Evolutionary conservation across 2,329 filamentous ascomycete genomes (phyloP).

Genomic region (Talaromyces sp.): DNA sequence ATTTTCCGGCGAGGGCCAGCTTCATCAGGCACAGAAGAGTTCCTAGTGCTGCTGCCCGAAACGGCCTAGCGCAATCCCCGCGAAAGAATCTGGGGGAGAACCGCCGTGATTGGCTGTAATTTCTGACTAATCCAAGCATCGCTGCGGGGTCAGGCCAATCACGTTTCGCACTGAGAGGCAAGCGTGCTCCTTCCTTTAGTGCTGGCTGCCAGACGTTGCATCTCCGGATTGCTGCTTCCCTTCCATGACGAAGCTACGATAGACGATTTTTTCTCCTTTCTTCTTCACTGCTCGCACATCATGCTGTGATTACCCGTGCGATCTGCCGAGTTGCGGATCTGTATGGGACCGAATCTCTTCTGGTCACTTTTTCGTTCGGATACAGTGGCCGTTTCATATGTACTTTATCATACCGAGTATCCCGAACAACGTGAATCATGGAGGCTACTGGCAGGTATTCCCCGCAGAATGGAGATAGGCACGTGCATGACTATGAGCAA

Average conservation of each 20-base stretch:
- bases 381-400: not conserved
- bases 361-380: not conserved
- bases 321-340: slow-evolving; percentile 2
- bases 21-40: not conserved
- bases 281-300: too few relatives aligned
- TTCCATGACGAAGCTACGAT: not conserved
- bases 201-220: slow-evolving; percentile 17
- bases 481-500: slow-evolving; percentile 27
- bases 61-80: not conserved
- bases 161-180: not conserved
- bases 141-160: slow-evolving; percentile 15
- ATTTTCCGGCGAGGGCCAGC: not conserved
- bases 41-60: not conserved
- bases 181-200: slow-evolving; percentile 30
- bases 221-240: not conserved
- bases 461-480: slow-evolving; percentile 27
- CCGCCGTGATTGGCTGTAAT: not conserved
- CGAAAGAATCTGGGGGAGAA: slow-evolving; percentile 15
- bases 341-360: not conserved
- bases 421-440: slow-evolving; percentile 23
- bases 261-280: too few relatives aligned
- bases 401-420: not conserved
- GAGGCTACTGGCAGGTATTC: slow-evolving; percentile 25
- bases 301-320: not conserved
- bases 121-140: not conserved